phyloP scores from a whole-genome alignment of 2,329 filamentous ascomycete species.

The Ophiocordyceps camponoti-leonardi region DNA sequence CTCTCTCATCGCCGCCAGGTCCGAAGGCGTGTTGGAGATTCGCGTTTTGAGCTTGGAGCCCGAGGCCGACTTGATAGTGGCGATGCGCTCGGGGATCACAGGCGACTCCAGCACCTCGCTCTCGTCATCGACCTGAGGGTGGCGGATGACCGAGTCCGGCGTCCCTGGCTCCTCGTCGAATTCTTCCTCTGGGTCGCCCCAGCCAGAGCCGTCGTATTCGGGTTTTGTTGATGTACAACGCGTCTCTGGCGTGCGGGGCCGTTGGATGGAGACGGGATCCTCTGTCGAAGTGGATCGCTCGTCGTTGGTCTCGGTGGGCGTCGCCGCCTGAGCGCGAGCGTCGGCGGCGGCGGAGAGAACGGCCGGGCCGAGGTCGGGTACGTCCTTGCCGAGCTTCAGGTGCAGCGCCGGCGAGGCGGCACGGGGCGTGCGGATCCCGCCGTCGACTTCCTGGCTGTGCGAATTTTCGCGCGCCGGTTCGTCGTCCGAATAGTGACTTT shows the following conservation, averaged over 20 bases:
- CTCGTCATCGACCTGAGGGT: constrained; percentile 37
- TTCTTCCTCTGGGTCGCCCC: constrained; percentile 36
- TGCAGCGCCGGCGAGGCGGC: constrained; percentile 14
- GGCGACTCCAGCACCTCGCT: constrained; percentile 35
- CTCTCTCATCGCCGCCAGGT: constrained; percentile 71
- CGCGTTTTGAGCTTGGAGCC: constrained; percentile 79
- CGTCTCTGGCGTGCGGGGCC: constrained; percentile 31
- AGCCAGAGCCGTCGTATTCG: constrained; percentile 46
- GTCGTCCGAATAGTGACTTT: constrained; percentile 18
- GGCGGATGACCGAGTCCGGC: constrained; percentile 80
- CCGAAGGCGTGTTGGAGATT: constrained; percentile 72
- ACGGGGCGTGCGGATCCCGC: constrained; percentile 34
- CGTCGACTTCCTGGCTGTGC: constrained; percentile 13
- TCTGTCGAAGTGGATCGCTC: constrained; percentile 6
- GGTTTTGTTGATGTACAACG: constrained; percentile 40
- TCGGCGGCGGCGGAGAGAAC: background rate
- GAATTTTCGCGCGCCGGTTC: constrained; percentile 8
- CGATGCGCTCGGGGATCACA: constrained; percentile 61
- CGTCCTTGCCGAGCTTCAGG: constrained; percentile 1
- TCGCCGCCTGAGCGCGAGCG: background rate
- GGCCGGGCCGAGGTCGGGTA: constrained; percentile 18
- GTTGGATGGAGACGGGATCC: constrained; percentile 17
- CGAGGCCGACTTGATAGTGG: constrained; percentile 71
- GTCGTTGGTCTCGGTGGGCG: background rate
- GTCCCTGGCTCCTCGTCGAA: constrained; percentile 49